A percentile compares a stretch with the other conserved stretches of the same genome.
These are phyloP conservation scores for Brassica nigra DNA, from an alignment of 345 rosid genomes.

Conservation along the genomic window DNA sequence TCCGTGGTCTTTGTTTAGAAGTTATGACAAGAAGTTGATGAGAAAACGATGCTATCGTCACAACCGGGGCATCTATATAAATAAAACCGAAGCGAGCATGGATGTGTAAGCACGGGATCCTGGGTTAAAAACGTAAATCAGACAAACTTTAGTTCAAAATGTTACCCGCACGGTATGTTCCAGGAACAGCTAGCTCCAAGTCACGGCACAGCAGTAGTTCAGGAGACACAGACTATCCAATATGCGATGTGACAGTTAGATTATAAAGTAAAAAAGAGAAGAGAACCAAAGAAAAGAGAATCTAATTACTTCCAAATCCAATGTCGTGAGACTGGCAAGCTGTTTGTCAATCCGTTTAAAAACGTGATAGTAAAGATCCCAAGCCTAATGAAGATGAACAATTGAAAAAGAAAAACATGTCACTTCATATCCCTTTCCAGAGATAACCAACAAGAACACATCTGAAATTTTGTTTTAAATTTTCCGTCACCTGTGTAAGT, in stretches of 20 bases:
- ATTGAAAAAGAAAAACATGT: slow-evolving; percentile 17
- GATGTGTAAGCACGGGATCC: slow-evolving; percentile 5
- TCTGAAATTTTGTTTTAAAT: background rate
- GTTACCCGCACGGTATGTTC: slow-evolving; percentile 87
- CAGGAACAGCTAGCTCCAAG: slow-evolving; percentile 97
- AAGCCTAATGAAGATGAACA: slow-evolving; percentile 63
- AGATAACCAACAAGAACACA: slow-evolving; percentile 13
- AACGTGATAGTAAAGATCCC: slow-evolving; percentile 57
- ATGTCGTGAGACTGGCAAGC: slow-evolving; percentile 81
- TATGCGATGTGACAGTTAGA: slow-evolving; percentile 22
- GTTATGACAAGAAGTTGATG: slow-evolving; percentile 85
- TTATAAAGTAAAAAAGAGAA: slow-evolving; percentile 8
- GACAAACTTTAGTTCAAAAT: slow-evolving; percentile 20
- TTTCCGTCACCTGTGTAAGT: slow-evolving; percentile 75
- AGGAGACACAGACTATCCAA: slow-evolving; percentile 86
- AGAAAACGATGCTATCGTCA: slow-evolving; percentile 87
- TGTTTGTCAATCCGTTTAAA: slow-evolving; percentile 54
- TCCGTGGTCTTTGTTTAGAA: slow-evolving; percentile 93
- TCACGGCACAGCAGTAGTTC: slow-evolving; percentile 81
- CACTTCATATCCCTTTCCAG: background rate
- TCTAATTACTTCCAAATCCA: slow-evolving; percentile 81
- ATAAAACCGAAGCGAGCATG: background rate
- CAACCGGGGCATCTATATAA: slow-evolving; percentile 67
- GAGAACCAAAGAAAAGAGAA: slow-evolving; percentile 23
- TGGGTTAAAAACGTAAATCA: slow-evolving; percentile 17